Evolutionary conservation across 2,329 filamentous ascomycete genomes (phyloP).

Genomic region (Ophiostoma sp.): DNA sequence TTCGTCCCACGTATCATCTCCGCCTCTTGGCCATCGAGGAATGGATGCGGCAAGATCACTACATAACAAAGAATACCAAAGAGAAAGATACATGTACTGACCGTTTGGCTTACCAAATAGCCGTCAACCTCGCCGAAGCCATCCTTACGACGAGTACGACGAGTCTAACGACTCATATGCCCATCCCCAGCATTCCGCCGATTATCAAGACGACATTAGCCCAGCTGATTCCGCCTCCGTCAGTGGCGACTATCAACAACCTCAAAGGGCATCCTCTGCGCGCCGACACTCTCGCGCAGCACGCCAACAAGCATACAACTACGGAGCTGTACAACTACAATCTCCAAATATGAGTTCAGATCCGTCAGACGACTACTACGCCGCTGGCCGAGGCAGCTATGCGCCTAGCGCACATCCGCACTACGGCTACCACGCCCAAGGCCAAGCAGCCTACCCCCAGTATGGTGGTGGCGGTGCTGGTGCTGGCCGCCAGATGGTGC

Average conservation of each 20-base stretch:
- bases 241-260: slow-evolving; percentile 35
- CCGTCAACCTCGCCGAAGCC: slow-evolving; percentile 29
- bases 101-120: not conserved
- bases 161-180: slow-evolving; percentile 30
- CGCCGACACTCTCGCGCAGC: slow-evolving; percentile 34
- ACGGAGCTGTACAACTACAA: slow-evolving; percentile 35
- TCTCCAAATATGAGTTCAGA: slow-evolving; percentile 57
- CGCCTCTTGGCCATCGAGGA: not conserved
- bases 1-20: slow-evolving; percentile 20
- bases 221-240: slow-evolving; percentile 56
- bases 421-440: slow-evolving; percentile 41
- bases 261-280: slow-evolving; percentile 35
- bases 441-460: slow-evolving; percentile 42
- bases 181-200: slow-evolving; percentile 29
- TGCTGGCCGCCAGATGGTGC: slow-evolving; percentile 31
- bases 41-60: not conserved
- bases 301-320: slow-evolving; percentile 26
- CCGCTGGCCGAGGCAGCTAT: slow-evolving; percentile 33
- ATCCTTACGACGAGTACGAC: slow-evolving; percentile 24
- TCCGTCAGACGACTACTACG: slow-evolving; percentile 56
- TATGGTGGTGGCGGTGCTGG: slow-evolving; percentile 29
- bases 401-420: slow-evolving; percentile 31
- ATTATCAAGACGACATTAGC: slow-evolving; percentile 44
- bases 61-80: not conserved
- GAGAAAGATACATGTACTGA: not conserved